Conservation (phyloP, 768 basidiomycete genomes). For the Lyophyllum semitale region DNA sequence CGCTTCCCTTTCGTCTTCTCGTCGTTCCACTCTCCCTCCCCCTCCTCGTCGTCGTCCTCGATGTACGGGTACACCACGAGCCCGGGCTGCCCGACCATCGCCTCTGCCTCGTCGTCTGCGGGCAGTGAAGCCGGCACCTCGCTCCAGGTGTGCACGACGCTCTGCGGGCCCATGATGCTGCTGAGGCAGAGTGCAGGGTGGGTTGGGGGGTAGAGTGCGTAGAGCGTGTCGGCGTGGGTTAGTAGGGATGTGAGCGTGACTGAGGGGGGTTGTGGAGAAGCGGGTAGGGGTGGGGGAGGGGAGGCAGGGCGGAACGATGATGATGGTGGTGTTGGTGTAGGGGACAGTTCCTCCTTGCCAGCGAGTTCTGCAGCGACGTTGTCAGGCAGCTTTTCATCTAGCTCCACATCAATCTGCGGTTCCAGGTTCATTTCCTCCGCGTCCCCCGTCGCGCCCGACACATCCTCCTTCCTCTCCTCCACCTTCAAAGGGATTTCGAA, state of each 20-base stretch:
- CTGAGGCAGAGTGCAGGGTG: conserved; percentile 54
- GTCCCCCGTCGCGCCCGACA: too few relatives aligned
- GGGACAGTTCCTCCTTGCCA: too few relatives aligned
- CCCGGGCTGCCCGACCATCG: conserved; percentile 55
- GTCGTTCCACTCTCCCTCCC: conserved; percentile 10
- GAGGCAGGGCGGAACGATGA: neutral
- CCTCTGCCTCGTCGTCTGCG: conserved; percentile 58
- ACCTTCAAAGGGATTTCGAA: too few relatives aligned
- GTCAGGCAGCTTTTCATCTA: too few relatives aligned
- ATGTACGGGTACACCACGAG: conserved; percentile 57
- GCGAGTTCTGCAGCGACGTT: too few relatives aligned
- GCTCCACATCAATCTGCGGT: too few relatives aligned
- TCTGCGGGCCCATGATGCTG: conserved; percentile 76
- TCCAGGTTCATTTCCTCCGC: too few relatives aligned
- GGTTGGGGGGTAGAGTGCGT: conserved; percentile 57
- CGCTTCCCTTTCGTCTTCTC: conserved; percentile 15
- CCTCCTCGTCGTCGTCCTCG: conserved; percentile 20
- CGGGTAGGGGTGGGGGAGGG: neutral
- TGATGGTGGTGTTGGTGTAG: neutral
- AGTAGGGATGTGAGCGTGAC: conserved; percentile 52
- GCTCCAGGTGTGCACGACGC: conserved; percentile 76
- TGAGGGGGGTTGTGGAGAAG: neutral
- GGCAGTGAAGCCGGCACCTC: conserved; percentile 45
- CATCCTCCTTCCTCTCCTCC: too few relatives aligned
- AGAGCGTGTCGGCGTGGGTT: conserved; percentile 58